Conservation (phyloP, 2,329 filamentous ascomycete species). For the Sporothrix variecibatus region DNA sequence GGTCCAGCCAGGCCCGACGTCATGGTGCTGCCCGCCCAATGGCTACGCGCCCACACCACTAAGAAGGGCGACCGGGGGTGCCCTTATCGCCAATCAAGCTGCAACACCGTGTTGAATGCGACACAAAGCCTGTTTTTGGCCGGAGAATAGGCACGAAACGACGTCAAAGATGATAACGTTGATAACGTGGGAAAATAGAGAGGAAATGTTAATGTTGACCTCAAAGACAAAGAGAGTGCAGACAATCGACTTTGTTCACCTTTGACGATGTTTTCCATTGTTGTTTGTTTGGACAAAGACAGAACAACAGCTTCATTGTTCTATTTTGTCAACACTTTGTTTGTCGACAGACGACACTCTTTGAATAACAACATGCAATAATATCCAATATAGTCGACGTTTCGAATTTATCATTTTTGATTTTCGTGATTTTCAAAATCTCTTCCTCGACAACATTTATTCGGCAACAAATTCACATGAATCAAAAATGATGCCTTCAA, state of each 20-base stretch:
- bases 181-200: neutral
- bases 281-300: slow-evolving; percentile 10
- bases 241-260: neutral
- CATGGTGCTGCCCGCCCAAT: slow-evolving; percentile 15
- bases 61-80: neutral
- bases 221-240: neutral
- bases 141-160: neutral
- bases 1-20: neutral
- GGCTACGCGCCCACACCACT: slow-evolving; percentile 16
- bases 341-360: neutral
- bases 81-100: slow-evolving; percentile 10
- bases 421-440: neutral
- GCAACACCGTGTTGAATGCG: neutral
- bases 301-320: neutral
- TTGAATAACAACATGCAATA: neutral
- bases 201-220: neutral
- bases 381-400: neutral
- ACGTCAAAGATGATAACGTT: neutral
- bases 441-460: neutral
- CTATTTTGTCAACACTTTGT: neutral
- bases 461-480: neutral
- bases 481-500: neutral
- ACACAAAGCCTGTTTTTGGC: slow-evolving; percentile 16
- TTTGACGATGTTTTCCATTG: slow-evolving; percentile 2
- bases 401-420: neutral